A percentile compares a stretch with the other conserved stretches of the same genome.
These are phyloP conservation scores for Stemphylium vesicarium DNA, from an alignment of 2,329 filamentous ascomycete genomes.

Conservation along the genomic window DNA sequence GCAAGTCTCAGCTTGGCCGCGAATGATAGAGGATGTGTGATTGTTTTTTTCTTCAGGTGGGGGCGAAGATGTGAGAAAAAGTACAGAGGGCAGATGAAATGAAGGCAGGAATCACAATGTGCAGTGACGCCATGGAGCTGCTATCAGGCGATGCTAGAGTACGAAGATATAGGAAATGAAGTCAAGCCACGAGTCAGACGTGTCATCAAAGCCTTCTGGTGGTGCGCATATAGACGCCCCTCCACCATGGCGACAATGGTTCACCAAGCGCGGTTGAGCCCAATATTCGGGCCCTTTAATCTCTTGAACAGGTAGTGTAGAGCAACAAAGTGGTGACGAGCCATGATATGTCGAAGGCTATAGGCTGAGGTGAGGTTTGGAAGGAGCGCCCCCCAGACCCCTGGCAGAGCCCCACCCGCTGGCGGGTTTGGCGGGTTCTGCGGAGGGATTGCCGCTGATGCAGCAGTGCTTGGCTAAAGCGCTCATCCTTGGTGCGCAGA, in stretches of 20 bases:
- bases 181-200: slow-evolving; percentile 45
- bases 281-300: slow-evolving; percentile 41
- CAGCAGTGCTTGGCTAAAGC: slow-evolving; percentile 36
- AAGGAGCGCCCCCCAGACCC: slow-evolving; percentile 22
- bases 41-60: slow-evolving; percentile 4
- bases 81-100: slow-evolving; percentile 5
- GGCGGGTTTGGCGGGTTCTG: slow-evolving; percentile 28
- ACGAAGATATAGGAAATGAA: slow-evolving; percentile 41
- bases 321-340: slow-evolving; percentile 13
- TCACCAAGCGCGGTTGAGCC: slow-evolving; percentile 22
- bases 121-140: slow-evolving; percentile 22
- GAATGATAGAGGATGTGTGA: slow-evolving; percentile 23
- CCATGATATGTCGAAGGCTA: slow-evolving; percentile 29
- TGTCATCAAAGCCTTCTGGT: slow-evolving; percentile 33
- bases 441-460: slow-evolving; percentile 28
- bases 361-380: slow-evolving; percentile 42
- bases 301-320: slow-evolving; percentile 27
- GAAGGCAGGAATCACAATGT: slow-evolving; percentile 17
- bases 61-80: slow-evolving; percentile 11
- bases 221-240: slow-evolving; percentile 28
- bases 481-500: slow-evolving; percentile 15
- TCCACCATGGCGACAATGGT: slow-evolving; percentile 16
- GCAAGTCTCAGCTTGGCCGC: slow-evolving; percentile 32
- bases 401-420: slow-evolving; percentile 26
- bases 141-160: slow-evolving; percentile 14